phyloP scores from a whole-genome alignment of 2,329 filamentous ascomycete species.

The Salinomyces thailandicus region DNA sequence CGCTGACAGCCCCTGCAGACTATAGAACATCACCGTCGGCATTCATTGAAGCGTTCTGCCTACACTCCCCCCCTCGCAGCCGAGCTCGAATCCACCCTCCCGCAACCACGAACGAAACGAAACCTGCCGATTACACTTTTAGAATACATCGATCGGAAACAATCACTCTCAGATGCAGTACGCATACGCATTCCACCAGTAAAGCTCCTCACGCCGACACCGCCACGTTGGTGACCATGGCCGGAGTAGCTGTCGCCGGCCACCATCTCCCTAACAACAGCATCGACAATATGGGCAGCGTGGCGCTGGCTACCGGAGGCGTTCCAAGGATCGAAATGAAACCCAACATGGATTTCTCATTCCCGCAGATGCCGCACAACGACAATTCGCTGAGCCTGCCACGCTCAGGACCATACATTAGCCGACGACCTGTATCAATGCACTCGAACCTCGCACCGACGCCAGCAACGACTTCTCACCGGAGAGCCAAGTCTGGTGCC shows the following conservation, averaged over 20 bases:
- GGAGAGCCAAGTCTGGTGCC: conserved; percentile 33
- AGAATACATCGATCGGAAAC: not conserved
- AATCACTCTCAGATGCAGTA: not conserved
- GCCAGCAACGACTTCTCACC: conserved; percentile 25
- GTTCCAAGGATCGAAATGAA: conserved; percentile 31
- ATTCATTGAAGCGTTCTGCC: not conserved
- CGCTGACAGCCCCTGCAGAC: not conserved
- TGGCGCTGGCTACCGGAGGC: conserved; percentile 5
- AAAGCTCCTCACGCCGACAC: no score
- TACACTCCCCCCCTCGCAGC: not conserved
- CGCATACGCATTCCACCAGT: no score
- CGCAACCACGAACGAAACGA: no score
- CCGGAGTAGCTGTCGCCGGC: conserved; percentile 16
- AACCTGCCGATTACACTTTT: no score
- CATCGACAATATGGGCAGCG: conserved; percentile 28
- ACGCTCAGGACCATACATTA: conserved; percentile 9
- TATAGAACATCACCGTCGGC: not conserved
- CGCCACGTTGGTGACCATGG: conserved; percentile 16
- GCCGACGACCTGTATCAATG: conserved; percentile 23
- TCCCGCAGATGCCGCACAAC: conserved; percentile 32
- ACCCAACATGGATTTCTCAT: conserved; percentile 40
- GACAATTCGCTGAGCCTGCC: conserved; percentile 4
- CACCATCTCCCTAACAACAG: conserved; percentile 28
- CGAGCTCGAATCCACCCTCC: conserved; percentile 1
- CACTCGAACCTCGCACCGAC: conserved; percentile 29